Base-by-base conservation (phyloP, 495 filamentous ascomycete genomes). In the Neurospora hispaniola region DNA sequence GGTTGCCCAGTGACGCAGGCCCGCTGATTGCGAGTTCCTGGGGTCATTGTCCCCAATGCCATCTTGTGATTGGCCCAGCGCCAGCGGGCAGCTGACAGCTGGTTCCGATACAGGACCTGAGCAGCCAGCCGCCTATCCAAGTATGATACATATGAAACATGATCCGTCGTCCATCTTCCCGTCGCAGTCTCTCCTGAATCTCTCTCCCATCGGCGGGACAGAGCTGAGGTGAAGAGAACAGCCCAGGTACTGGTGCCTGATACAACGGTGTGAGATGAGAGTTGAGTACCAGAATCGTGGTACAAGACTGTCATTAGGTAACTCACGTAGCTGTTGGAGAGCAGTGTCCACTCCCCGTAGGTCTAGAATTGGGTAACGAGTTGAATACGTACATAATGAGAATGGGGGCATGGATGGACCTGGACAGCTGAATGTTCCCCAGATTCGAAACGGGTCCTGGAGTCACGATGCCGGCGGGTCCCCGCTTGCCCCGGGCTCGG, bases 1-100 rank as follows among this genome's bases (percentile, higher is more conserved):
- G 54, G 27, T 62, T 62, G 54, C 1, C 54, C 69, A 75, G 75
- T 76, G 75, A 75, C 75, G 59, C 31, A 41, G 66, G 71, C 69
- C 71, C 71, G 71, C 71, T 75, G 73, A 73, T 75, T 72, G 62
- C 70, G 59, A 71, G 75, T 76, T 72, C 68, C 75, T 71, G 71
- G 42, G 70, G n/a, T 68, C 18, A 20, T 72, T 69, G 66, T 73
- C 27, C 68, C 69, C 43, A 35, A 66, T 35, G 12, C 23, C 68
- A 69, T 59, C 69, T 23, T 27, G 27, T 71, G 48, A 74, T 74
- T 74, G 73, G 74, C 23, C 54, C 27, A 27, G 10, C 69, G 14
- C 54, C 27, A 6, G 6, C 27, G 7, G 54, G 27, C 54, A 35
- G 54, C 54, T 62, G 54, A 12, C 27, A 38, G 14, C 2, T 4